Percentiles rank a stretch among this genome's conserved stretches.
Evolutionary conservation across 2,329 filamentous ascomycete species (phyloP).

Genomic region (Diatrype stigma): DNA sequence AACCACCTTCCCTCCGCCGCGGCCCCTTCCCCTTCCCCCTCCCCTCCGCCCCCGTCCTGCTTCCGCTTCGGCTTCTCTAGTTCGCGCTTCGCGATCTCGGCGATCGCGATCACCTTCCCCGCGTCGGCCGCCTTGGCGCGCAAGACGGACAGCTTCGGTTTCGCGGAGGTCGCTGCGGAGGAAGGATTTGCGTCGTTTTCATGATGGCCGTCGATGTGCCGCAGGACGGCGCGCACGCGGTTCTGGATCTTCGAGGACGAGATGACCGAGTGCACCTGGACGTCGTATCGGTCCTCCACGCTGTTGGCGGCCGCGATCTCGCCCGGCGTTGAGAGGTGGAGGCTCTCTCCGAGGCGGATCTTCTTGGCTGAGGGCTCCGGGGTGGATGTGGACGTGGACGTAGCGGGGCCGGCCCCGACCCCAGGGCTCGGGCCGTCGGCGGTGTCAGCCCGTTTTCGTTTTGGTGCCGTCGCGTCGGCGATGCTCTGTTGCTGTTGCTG

Average conservation of each 20-base stretch:
- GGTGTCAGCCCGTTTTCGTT: slow-evolving; percentile 24
- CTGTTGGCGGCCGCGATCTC: slow-evolving; percentile 40
- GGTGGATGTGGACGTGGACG: too few relatives aligned
- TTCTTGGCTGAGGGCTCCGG: slow-evolving; percentile 16
- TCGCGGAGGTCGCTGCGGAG: slow-evolving; percentile 15
- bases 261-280: slow-evolving; percentile 51
- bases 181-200: slow-evolving; percentile 17
- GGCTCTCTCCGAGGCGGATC: slow-evolving; percentile 16
- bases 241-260: slow-evolving; percentile 58
- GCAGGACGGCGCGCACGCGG: slow-evolving; percentile 42
- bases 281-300: slow-evolving; percentile 42
- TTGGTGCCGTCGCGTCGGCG: slow-evolving; percentile 23
- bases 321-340: slow-evolving; percentile 25
- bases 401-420: too few relatives aligned
- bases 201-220: slow-evolving; percentile 41
- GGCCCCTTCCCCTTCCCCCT: slow-evolving; percentile 18
- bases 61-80: too few relatives aligned
- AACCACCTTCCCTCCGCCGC: slow-evolving; percentile 28
- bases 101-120: slow-evolving; percentile 64
- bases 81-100: slow-evolving; percentile 60
- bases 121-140: slow-evolving; percentile 48
- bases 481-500: background rate
- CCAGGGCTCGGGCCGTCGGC: slow-evolving; percentile 5
- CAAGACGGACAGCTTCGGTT: slow-evolving; percentile 38
- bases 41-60: slow-evolving; percentile 25